Conservation (phyloP, 805 yeast species). For the Peterozyma toletana region DNA sequence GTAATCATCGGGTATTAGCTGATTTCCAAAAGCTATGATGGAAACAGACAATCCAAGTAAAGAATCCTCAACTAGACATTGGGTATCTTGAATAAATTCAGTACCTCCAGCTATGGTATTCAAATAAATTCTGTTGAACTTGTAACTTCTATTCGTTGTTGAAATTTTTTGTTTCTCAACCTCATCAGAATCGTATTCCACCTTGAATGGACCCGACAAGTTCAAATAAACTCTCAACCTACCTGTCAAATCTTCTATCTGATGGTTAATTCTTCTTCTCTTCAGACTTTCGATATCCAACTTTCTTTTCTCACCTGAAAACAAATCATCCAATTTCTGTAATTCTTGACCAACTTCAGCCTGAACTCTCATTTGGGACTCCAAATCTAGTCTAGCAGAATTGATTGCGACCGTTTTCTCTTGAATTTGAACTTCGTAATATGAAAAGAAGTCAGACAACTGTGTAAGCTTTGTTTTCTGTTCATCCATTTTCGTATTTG, state of each 20-base stretch:
- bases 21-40: background rate
- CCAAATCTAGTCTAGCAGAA: background rate
- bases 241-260: slow-evolving; percentile 4
- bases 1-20: no score
- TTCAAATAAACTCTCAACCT: slow-evolving; percentile 2
- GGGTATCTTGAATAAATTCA: background rate
- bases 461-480: no score
- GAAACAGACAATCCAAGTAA: background rate
- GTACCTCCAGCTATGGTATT: background rate
- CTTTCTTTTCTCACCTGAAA: background rate
- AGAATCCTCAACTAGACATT: slow-evolving; percentile 1
- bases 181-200: no score
- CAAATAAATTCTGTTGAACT: background rate
- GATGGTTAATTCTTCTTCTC: slow-evolving; percentile 2
- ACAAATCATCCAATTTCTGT: no score
- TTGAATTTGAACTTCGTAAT: no score
- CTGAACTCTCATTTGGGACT: background rate
- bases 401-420: no score
- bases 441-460: no score
- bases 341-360: background rate
- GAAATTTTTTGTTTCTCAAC: no score
- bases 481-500: no score
- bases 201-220: no score
- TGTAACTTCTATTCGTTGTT: background rate
- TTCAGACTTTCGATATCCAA: background rate